These are phyloP conservation scores for Chamaenerion angustifolium DNA, from an alignment of 345 rosid genomes.

Conservation along the genomic window DNA sequence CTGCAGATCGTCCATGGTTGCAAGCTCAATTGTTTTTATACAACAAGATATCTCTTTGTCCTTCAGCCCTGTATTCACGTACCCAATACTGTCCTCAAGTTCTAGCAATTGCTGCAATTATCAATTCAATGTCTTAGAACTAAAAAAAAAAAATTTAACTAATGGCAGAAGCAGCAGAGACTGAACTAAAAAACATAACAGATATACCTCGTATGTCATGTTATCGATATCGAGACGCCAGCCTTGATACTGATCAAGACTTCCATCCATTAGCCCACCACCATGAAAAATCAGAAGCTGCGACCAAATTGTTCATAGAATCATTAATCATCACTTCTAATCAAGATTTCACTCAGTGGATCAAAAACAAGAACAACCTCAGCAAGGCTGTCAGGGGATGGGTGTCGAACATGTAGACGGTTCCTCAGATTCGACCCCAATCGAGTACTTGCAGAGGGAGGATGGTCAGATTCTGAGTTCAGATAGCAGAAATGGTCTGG, in stretches of 20 bases:
- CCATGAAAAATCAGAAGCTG: slow-evolving; percentile 42
- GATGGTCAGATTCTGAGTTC: slow-evolving; percentile 22
- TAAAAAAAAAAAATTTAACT: background rate
- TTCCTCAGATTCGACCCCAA: too few relatives aligned
- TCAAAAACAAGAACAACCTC: slow-evolving; percentile 31
- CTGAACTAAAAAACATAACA: background rate
- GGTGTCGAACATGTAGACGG: slow-evolving; percentile 56
- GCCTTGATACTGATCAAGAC: slow-evolving; percentile 24
- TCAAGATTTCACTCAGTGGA: background rate
- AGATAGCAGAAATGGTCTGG: slow-evolving; percentile 30
- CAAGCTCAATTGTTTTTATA: slow-evolving; percentile 43
- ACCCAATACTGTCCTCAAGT: slow-evolving; percentile 77
- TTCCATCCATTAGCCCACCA: slow-evolving; percentile 25
- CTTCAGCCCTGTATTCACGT: slow-evolving; percentile 68
- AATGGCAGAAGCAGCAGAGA: too few relatives aligned
- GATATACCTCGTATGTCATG: slow-evolving; percentile 46
- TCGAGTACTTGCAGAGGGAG: slow-evolving; percentile 16
- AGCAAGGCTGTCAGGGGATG: slow-evolving; percentile 70
- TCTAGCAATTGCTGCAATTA: slow-evolving; percentile 62
- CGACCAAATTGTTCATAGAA: slow-evolving; percentile 1
- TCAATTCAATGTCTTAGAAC: background rate
- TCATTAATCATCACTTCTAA: background rate
- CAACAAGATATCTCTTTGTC: slow-evolving; percentile 60
- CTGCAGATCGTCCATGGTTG: slow-evolving; percentile 20
- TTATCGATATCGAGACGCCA: slow-evolving; percentile 49